phyloP scores from a whole-genome alignment of 1,284 basidiomycete species.

The Meira nashicola region DNA sequence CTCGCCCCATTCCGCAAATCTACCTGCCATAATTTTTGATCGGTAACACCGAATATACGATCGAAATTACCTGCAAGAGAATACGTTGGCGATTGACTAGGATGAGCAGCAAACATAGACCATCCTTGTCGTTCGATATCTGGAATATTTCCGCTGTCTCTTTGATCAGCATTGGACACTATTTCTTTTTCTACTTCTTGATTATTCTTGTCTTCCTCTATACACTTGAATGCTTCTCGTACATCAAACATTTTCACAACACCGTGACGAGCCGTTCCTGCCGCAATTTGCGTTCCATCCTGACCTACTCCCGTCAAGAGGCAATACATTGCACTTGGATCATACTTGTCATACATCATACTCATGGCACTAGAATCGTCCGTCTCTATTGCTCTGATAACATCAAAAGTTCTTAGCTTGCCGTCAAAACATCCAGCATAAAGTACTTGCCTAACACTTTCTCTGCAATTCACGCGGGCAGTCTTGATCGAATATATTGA shows the following conservation, averaged over 20 bases:
- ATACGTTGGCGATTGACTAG: constrained; percentile 4
- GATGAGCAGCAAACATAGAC: constrained; percentile 4
- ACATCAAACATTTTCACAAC: constrained; percentile 5
- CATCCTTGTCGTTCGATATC: not conserved
- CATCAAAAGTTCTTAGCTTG: constrained; percentile 1
- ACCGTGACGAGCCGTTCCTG: constrained; percentile 4
- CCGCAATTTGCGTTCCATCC: not conserved
- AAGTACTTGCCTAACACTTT: no score
- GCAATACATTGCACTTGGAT: constrained; percentile 6
- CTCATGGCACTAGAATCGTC: not conserved
- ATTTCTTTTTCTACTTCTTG: no score
- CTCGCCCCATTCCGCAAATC: not conserved
- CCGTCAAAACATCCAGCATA: constrained; percentile 8
- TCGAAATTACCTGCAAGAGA: not conserved
- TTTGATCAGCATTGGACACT: no score
- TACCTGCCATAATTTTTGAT: not conserved
- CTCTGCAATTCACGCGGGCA: no score
- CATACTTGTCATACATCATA: not conserved
- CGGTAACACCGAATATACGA: constrained; percentile 7
- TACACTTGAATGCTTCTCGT: not conserved
- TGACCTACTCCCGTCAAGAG: not conserved
- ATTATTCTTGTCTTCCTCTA: no score
- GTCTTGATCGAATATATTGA: no score
- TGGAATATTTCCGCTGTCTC: not conserved
- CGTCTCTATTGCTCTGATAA: not conserved